A percentile compares a stretch with the other conserved stretches of the same genome.
Evolutionary conservation across 2,329 filamentous ascomycete species (phyloP).

Genomic region (Fusarium burgessii): DNA sequence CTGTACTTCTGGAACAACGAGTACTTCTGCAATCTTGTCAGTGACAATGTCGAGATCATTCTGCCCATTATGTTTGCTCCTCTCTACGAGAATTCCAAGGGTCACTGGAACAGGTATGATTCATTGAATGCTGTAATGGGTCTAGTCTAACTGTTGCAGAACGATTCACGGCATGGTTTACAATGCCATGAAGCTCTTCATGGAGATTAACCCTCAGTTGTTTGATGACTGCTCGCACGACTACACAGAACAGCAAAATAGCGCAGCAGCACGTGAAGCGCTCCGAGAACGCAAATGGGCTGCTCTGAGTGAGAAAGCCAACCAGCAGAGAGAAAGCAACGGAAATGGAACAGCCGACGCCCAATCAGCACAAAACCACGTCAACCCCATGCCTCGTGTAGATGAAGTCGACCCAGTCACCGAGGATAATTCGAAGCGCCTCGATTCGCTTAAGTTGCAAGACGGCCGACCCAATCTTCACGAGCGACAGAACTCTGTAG

Average conservation of each 20-base stretch:
- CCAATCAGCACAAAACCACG: conserved; percentile 52
- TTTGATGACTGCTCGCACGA: conserved; percentile 99
- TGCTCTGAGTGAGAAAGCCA: conserved; percentile 82
- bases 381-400: conserved; percentile 61
- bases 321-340: conserved; percentile 67
- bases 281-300: conserved; percentile 91
- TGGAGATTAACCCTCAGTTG: conserved; percentile 98
- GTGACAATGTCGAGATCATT: conserved; percentile 98
- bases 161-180: conserved; percentile 99
- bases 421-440: conserved; percentile 85
- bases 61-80: conserved; percentile 99
- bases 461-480: conserved; percentile 73
- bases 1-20: conserved; percentile 99
- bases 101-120: conserved; percentile 95
- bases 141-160: conserved; percentile 59
- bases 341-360: conserved; percentile 47
- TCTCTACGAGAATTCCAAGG: conserved; percentile 98
- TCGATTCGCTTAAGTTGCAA: conserved; percentile 91
- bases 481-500: conserved; percentile 71
- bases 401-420: conserved; percentile 84
- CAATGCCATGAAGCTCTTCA: conserved; percentile 99
- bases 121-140: not conserved
- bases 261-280: conserved; percentile 84
- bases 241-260: conserved; percentile 96
- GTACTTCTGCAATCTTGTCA: conserved; percentile 99